phyloP scores from a whole-genome alignment of 495 filamentous ascomycete genomes.

The Penicillium waksmanii region DNA sequence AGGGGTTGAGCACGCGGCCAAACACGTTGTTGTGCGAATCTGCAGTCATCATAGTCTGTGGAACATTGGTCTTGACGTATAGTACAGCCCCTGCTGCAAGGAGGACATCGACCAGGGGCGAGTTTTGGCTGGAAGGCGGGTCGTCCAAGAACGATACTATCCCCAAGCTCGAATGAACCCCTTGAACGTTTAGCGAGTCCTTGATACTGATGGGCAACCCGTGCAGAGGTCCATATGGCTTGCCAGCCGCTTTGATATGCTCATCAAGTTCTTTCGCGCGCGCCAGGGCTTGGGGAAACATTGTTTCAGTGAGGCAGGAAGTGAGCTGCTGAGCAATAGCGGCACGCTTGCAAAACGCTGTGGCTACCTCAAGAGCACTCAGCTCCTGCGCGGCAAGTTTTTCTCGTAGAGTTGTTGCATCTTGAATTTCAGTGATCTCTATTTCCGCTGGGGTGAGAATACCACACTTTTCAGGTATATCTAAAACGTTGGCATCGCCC shows the following conservation, averaged over 20 bases:
- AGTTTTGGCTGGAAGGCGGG: constrained; percentile 30
- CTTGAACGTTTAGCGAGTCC: constrained; percentile 61
- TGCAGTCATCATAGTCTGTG: constrained; percentile 54
- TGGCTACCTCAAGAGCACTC: constrained; percentile 46
- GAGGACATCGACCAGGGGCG: constrained; percentile 32
- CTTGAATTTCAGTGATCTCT: constrained; percentile 5
- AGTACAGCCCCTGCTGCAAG: constrained; percentile 22
- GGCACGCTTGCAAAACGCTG: not conserved
- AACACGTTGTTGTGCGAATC: constrained; percentile 40
- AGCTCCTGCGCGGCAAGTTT: constrained; percentile 36
- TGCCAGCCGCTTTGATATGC: constrained; percentile 23
- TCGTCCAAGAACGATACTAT: not conserved
- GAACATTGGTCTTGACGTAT: constrained; percentile 46
- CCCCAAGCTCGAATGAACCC: constrained; percentile 10
- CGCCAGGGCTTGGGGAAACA: constrained; percentile 62
- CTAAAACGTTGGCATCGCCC: constrained; percentile 1
- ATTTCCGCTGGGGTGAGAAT: constrained; percentile 1
- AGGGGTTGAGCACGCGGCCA: constrained; percentile 57
- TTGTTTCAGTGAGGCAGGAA: constrained; percentile 35
- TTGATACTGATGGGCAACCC: constrained; percentile 65
- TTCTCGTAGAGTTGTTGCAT: constrained; percentile 6
- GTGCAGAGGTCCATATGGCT: constrained; percentile 51
- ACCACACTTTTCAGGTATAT: constrained; percentile 1
- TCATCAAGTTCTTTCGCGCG: constrained; percentile 43
- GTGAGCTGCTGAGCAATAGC: not conserved